Evolutionary conservation across 192 early-diverging fungal genomes (phyloP), one percentile per base, ranked within the genome.

Genomic region (Rhizophagus prolifer): DNA sequence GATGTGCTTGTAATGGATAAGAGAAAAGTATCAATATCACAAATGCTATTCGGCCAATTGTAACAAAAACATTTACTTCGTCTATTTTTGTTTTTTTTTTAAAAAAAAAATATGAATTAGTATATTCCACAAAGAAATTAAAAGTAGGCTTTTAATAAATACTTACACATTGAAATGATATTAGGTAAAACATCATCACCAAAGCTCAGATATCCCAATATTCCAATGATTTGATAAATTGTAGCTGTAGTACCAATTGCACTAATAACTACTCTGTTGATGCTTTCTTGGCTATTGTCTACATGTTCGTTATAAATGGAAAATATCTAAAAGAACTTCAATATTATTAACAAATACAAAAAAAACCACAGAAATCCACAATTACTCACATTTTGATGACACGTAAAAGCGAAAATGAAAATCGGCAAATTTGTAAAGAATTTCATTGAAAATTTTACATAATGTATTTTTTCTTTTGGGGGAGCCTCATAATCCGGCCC

Each of bases 381-480:
- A 16, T 5, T 26, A 78, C 86, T 83, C 83, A 95, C 93, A 82
- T 99, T 99, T 83, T 99, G 97, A 83, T 99, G 97, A 81, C 97
- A 99, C 25, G 98, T 99, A 77, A 97, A 99, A 10, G 95, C 95
- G 89, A 99, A 99, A 23, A 99, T 94, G 88, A 99, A 99, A 36
- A 99, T 94, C 2, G 98, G 98, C 58, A 98, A 80, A 25, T 88
- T 87, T 25, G 89, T 86, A 84, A 95, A 90, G 82, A 94, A 89
- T 46, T 86, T 84, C 41, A 81, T 83, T 16, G 83, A 88, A 81
- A 91, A 82, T 31, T 85, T 82, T 36, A 94, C 79, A 13, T 86
- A 44, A 50, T 87, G 85, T 70, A 94, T 83, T 16, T 89, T 84
- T 26, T 89, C 91, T 38, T 81, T 74, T 4, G 88, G 86, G 26